Base-by-base conservation (phyloP, 164 flowering plant species). In the Amborella trichopoda region DNA sequence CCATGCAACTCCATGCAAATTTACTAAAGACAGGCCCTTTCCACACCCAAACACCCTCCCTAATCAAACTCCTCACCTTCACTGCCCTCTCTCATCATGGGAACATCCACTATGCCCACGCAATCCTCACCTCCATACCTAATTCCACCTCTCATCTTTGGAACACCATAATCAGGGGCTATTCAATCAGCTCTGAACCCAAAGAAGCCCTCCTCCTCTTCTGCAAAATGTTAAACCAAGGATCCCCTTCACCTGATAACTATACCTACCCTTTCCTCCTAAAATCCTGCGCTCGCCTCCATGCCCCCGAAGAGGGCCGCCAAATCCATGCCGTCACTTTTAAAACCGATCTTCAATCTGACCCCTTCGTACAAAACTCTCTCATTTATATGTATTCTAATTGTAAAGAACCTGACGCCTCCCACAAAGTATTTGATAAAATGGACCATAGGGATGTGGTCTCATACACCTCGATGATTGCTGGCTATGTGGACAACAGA, bases 391-490 rank as follows among this genome's bases (percentile, higher is more conserved):
- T 70, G 55, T 67, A 73, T 52, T 66, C 60, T 0, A 40, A 24
- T 18, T 30, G 34, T 30, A 8, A 8, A 14, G 9, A 14, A 8
- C 9, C 14, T 9, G 34, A 8, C 14, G 34, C 9, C 14, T 9
- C 34, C 11, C 34, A 14, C 9, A 0, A 30, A 30, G 0, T 30
- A 14, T 30, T 30, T 30, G 34, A 30, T 14, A 14, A 30, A 65
- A 73, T 73, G 74, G 4, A 42, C 6, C 36, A 54, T 2, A 49
- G 61, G 59, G 74, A 73, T 46, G 76, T 73, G 23, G 74, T 70
- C 16, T 68, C 77, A 8, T 76, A 73, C 76, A 73, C 75, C 19
- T 64, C 69, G 0, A 56, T 70, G 42, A 68, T 70, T 5, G 58
- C 57, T 59, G 78, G 81, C 26, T 53, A 52, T 22, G 69, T 63